Evolutionary conservation across 2,329 filamentous ascomycete species (phyloP).

Genomic region (Sclerotinia sclerotiorum): DNA sequence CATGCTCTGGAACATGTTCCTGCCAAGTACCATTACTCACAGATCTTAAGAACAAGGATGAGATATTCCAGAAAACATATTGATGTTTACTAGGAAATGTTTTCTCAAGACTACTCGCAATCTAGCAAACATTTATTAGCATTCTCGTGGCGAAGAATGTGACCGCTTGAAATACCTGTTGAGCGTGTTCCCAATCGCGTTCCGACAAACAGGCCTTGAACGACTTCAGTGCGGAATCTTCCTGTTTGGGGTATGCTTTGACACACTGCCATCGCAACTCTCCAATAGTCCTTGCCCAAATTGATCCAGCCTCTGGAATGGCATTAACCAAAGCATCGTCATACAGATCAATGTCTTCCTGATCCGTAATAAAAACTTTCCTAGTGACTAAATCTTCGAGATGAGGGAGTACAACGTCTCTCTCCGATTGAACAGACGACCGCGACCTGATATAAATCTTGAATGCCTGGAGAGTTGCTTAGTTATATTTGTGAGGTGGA

Average conservation of each 20-base stretch:
- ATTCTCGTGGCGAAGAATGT: background rate
- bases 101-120: conserved; percentile 41
- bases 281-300: conserved; percentile 39
- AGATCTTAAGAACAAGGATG: conserved; percentile 38
- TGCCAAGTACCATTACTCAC: conserved; percentile 29
- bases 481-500: background rate
- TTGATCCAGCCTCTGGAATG: conserved; percentile 29
- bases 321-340: conserved; percentile 36
- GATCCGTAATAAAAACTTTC: conserved; percentile 33
- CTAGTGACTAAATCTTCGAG: conserved; percentile 35
- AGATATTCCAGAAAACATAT: conserved; percentile 41
- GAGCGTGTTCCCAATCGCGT: conserved; percentile 40
- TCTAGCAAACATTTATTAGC: conserved; percentile 30
- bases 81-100: conserved; percentile 38
- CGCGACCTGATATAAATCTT: conserved; percentile 39
- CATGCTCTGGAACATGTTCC: background rate
- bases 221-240: conserved; percentile 35
- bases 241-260: conserved; percentile 39
- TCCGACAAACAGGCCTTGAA: conserved; percentile 39
- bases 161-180: conserved; percentile 33
- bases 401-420: conserved; percentile 33
- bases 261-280: conserved; percentile 38
- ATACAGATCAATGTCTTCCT: conserved; percentile 39
- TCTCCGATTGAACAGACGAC: conserved; percentile 35
- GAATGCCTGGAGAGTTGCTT: conserved; percentile 34